A percentile compares a stretch with the other conserved stretches of the same genome.
Conservation (phyloP, 345 rosid species). For the Eucalyptus virginea region DNA sequence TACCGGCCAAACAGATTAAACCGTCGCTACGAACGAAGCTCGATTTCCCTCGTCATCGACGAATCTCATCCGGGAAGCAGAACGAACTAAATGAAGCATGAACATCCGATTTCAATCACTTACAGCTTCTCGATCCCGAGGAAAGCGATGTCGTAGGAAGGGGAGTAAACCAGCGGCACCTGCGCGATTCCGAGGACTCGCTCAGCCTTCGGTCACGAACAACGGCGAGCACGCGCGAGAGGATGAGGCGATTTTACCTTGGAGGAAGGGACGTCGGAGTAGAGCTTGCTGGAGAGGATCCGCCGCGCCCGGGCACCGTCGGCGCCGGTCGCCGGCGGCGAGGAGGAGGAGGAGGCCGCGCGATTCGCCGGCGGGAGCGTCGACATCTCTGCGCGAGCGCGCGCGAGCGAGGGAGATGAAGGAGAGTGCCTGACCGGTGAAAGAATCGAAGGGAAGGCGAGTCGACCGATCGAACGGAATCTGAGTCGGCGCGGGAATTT, state of each 20-base stretch:
- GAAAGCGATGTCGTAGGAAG: conserved; percentile 49
- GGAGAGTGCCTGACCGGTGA: neutral
- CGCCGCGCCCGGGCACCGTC: conserved; percentile 46
- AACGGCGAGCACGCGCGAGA: neutral
- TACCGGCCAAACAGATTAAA: neutral
- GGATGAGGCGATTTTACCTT: conserved; percentile 16
- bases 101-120: neutral
- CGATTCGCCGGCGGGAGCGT: neutral
- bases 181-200: neutral
- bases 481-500: neutral
- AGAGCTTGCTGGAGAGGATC: conserved; percentile 71
- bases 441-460: neutral
- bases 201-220: neutral
- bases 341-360: neutral
- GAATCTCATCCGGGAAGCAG: neutral
- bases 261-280: conserved; percentile 35
- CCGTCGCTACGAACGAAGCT: neutral
- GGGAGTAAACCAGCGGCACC: conserved; percentile 59
- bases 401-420: neutral
- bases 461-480: neutral
- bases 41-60: neutral
- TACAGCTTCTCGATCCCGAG: conserved; percentile 89
- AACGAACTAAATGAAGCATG: neutral
- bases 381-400: neutral
- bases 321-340: conserved; percentile 18